Conservation (phyloP, 768 basidiomycete species). For the Tulasnella calospora region DNA sequence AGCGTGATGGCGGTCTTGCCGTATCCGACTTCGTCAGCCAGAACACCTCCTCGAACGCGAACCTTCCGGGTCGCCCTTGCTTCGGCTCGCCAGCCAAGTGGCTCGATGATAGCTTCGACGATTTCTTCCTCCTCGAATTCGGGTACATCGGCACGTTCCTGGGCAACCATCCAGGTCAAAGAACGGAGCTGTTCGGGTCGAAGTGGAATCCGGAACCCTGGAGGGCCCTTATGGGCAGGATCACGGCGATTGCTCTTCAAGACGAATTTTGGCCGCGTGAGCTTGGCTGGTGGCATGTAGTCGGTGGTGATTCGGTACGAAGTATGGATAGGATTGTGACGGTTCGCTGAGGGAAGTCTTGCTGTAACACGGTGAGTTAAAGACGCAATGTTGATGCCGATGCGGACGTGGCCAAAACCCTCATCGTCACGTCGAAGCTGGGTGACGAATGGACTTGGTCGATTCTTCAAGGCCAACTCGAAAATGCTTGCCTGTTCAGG, state of each 20-base stretch:
- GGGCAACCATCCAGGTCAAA: constrained; percentile 84
- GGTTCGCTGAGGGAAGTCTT: constrained; percentile 58
- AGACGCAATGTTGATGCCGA: constrained; percentile 84
- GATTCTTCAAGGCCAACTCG: constrained; percentile 78
- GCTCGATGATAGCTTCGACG: constrained; percentile 78
- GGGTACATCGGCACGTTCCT: constrained; percentile 57
- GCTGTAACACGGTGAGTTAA: constrained; percentile 81
- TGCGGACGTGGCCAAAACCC: constrained; percentile 63
- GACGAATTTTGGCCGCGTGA: constrained; percentile 57
- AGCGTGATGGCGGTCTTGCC: constrained; percentile 95
- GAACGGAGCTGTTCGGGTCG: constrained; percentile 86
- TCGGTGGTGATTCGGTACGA: constrained; percentile 82
- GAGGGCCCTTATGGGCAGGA: constrained; percentile 66
- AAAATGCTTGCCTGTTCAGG: constrained; percentile 81
- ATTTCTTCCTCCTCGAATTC: constrained; percentile 93
- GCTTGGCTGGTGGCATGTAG: constrained; percentile 59
- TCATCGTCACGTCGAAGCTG: constrained; percentile 62
- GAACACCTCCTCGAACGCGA: constrained; percentile 76
- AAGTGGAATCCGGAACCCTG: constrained; percentile 66
- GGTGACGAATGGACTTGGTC: constrained; percentile 81
- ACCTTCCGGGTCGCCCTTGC: constrained; percentile 77
- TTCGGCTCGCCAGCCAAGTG: constrained; percentile 92
- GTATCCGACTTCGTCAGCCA: constrained; percentile 95
- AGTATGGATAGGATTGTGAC: constrained; percentile 45
- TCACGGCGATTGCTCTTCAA: constrained; percentile 75